Conservation (phyloP, 1,284 basidiomycete species). For the Trichosporon ovoides region DNA sequence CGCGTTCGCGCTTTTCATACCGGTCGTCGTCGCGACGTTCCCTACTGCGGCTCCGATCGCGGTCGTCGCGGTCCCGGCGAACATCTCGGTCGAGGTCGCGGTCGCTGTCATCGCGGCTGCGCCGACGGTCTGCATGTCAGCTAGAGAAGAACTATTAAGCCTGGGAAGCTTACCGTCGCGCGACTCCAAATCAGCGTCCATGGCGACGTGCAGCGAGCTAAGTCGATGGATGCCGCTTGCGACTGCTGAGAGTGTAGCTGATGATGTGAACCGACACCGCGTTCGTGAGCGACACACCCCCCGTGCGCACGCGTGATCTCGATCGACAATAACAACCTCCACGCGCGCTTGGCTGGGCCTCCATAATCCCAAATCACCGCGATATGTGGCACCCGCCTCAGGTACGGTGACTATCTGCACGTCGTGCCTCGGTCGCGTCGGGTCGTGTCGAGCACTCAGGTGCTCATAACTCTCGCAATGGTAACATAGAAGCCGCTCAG, state of each 20-base stretch:
- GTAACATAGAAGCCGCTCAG: too few species aligned
- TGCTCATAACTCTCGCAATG: too few species aligned
- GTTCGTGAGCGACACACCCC: too few species aligned
- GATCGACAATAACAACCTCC: conserved; percentile 3
- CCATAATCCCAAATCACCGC: background rate
- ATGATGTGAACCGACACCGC: background rate
- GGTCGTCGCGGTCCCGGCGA: conserved; percentile 7
- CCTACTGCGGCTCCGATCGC: conserved; percentile 4
- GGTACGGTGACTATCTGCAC: too few species aligned
- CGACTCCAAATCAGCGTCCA: conserved; percentile 1
- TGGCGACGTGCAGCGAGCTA: background rate
- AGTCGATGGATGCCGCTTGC: background rate
- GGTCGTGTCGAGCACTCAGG: too few species aligned
- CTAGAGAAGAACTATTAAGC: too few species aligned
- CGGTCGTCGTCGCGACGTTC: conserved; percentile 2
- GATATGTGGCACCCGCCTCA: background rate
- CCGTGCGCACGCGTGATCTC: background rate
- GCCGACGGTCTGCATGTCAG: background rate
- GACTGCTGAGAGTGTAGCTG: background rate
- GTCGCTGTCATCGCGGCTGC: conserved; percentile 1
- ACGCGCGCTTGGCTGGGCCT: background rate
- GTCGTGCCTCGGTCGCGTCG: too few species aligned
- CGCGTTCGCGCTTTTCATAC: background rate
- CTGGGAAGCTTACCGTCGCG: conserved; percentile 2
- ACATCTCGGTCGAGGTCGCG: background rate